Percentiles rank a stretch among this genome's conserved stretches.
Conservation (phyloP, 345 rosid genomes). For the Corchorus capsularis region DNA sequence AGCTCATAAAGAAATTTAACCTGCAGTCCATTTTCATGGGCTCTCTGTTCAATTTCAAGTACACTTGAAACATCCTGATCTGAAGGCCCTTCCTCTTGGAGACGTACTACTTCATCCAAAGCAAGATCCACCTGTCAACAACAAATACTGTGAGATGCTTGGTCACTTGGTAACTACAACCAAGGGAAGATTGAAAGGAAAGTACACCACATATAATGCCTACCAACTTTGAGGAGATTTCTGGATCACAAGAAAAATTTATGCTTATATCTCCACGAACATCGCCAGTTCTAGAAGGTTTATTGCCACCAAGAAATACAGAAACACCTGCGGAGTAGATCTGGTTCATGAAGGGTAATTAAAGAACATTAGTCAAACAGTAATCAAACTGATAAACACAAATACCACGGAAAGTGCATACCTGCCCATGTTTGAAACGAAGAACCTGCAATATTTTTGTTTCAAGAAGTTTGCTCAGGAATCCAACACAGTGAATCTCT, state of each 20-base stretch:
- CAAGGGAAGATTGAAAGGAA: conserved; percentile 8
- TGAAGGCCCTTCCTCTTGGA: conserved; percentile 84
- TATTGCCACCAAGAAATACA: conserved; percentile 86
- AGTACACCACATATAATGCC: conserved; percentile 10
- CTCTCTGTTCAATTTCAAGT: conserved; percentile 94
- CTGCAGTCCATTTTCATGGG: conserved; percentile 92
- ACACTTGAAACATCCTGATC: conserved; percentile 72
- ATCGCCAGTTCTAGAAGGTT: conserved; percentile 86
- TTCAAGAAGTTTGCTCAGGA: conserved; percentile 87
- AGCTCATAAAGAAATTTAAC: conserved; percentile 31
- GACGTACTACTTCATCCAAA: conserved; percentile 75
- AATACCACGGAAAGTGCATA: conserved; percentile 24
- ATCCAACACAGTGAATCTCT: conserved; percentile 78
- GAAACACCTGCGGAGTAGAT: conserved; percentile 91
- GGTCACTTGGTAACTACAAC: background rate
- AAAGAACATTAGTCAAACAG: conserved; percentile 21
- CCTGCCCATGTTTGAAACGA: conserved; percentile 94
- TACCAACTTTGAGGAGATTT: conserved; percentile 79
- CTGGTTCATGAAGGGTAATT: conserved; percentile 39
- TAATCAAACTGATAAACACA: conserved; percentile 3
- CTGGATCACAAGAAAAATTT: conserved; percentile 91
- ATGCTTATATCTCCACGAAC: conserved; percentile 84
- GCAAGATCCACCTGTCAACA: conserved; percentile 75
- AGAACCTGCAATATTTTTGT: conserved; percentile 84
- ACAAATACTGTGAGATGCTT: background rate